Evolutionary conservation across 306 rosid species (phyloP).

Genomic region (Vigna nakashimae): DNA sequence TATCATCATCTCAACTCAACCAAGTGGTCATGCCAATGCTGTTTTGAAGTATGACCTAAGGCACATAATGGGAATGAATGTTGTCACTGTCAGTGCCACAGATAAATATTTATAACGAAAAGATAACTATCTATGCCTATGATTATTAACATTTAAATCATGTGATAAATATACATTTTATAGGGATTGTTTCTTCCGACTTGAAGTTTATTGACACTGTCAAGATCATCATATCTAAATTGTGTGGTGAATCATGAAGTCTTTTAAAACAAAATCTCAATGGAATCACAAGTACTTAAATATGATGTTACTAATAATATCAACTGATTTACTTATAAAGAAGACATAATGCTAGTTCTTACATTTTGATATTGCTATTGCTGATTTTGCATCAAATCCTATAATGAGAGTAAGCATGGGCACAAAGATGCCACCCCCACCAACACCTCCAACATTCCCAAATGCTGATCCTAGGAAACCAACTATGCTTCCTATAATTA

Average conservation of each 20-base stretch:
- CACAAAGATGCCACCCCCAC: conserved; percentile 92
- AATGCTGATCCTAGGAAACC: conserved; percentile 85
- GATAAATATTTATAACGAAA: too few species aligned
- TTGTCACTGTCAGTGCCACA: too few species aligned
- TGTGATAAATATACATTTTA: too few species aligned
- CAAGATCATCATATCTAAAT: too few species aligned
- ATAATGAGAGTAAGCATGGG: conserved; percentile 72
- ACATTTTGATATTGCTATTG: conserved; percentile 91
- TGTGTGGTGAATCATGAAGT: too few species aligned
- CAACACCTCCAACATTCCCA: conserved; percentile 92
- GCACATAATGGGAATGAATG: not conserved
- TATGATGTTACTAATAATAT: too few species aligned
- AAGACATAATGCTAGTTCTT: conserved; percentile 22
- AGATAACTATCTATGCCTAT: too few species aligned
- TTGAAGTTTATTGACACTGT: too few species aligned
- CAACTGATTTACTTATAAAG: not conserved
- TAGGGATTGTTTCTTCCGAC: too few species aligned
- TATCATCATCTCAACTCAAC: not conserved
- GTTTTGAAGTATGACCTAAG: not conserved
- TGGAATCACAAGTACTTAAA: too few species aligned
- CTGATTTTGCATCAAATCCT: conserved; percentile 62
- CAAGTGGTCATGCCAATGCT: not conserved
- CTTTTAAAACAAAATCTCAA: too few species aligned
- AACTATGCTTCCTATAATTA: conserved; percentile 60
- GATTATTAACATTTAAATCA: too few species aligned